These are phyloP conservation scores for Pyrenula massariospora DNA, from an alignment of 495 filamentous ascomycete genomes.

Conservation along the genomic window DNA sequence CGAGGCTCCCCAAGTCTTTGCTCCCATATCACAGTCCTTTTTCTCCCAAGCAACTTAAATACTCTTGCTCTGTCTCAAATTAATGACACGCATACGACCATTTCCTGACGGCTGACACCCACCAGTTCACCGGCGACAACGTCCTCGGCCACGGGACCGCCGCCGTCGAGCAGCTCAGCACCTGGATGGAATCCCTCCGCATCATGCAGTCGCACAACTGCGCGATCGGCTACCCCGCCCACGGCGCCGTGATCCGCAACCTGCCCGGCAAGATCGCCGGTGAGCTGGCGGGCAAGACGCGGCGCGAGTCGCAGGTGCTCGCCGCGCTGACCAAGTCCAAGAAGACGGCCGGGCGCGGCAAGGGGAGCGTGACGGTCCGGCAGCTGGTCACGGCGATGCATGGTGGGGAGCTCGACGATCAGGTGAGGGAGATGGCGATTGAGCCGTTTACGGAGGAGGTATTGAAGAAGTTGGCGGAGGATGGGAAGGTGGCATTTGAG, in stretches of 20 bases:
- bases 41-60: no score
- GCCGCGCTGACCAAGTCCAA: slow-evolving; percentile 12
- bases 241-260: slow-evolving; percentile 24
- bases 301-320: slow-evolving; percentile 22
- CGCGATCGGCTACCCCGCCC: slow-evolving; percentile 26
- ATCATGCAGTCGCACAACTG: slow-evolving; percentile 19
- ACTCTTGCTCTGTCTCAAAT: no score
- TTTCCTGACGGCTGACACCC: no score
- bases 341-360: slow-evolving; percentile 1
- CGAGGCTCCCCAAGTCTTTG: no score
- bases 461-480: slow-evolving; percentile 34
- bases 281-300: slow-evolving; percentile 20
- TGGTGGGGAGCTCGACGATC: slow-evolving; percentile 19
- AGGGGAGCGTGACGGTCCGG: slow-evolving; percentile 20
- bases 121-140: slow-evolving; percentile 69
- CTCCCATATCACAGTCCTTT: no score
- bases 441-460: slow-evolving; percentile 37
- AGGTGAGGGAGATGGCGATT: slow-evolving; percentile 16
- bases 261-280: slow-evolving; percentile 18
- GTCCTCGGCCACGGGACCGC: slow-evolving; percentile 32
- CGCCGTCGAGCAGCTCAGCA: slow-evolving; percentile 24
- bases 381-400: slow-evolving; percentile 27
- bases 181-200: slow-evolving; percentile 22
- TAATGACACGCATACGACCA: no score
- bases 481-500: slow-evolving; percentile 35